Conservation (phyloP, 805 yeast genomes). For the Komagataella ulmi region DNA sequence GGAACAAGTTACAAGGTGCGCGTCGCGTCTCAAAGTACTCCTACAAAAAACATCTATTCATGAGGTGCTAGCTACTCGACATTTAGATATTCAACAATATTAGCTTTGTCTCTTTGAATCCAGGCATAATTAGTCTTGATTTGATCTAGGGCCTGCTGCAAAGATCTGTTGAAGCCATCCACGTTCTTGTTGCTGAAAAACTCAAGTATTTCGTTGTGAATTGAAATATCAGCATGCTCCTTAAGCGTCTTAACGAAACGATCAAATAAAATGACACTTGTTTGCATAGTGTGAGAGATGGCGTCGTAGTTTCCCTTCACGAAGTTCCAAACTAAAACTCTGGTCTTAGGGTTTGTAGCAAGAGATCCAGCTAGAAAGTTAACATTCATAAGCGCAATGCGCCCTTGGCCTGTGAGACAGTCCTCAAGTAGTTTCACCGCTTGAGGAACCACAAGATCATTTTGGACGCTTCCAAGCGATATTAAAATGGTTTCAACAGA, state of each 20-base stretch:
- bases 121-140: slow-evolving; percentile 36
- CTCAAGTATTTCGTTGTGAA: slow-evolving; percentile 20
- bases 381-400: slow-evolving; percentile 45
- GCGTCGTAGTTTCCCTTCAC: slow-evolving; percentile 32
- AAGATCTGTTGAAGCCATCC: slow-evolving; percentile 44
- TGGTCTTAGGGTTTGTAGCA: slow-evolving; percentile 29
- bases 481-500: slow-evolving; percentile 41
- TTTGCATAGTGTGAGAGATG: slow-evolving; percentile 25
- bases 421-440: slow-evolving; percentile 24
- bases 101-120: slow-evolving; percentile 27
- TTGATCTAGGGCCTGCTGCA: slow-evolving; percentile 41
- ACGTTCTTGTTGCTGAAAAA: slow-evolving; percentile 35
- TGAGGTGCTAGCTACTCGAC: background rate
- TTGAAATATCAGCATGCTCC: slow-evolving; percentile 19
- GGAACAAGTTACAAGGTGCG: background rate
- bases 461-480: slow-evolving; percentile 35
- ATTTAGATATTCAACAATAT: background rate
- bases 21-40: background rate
- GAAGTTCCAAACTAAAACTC: slow-evolving; percentile 33
- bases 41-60: background rate
- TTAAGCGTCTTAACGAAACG: slow-evolving; percentile 21
- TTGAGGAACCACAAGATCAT: slow-evolving; percentile 16
- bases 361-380: slow-evolving; percentile 35
- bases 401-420: slow-evolving; percentile 14
- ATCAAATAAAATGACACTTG: slow-evolving; percentile 17